These are phyloP conservation scores for Pistacia integerrima DNA, from an alignment of 345 rosid species.

Conservation along the genomic window DNA sequence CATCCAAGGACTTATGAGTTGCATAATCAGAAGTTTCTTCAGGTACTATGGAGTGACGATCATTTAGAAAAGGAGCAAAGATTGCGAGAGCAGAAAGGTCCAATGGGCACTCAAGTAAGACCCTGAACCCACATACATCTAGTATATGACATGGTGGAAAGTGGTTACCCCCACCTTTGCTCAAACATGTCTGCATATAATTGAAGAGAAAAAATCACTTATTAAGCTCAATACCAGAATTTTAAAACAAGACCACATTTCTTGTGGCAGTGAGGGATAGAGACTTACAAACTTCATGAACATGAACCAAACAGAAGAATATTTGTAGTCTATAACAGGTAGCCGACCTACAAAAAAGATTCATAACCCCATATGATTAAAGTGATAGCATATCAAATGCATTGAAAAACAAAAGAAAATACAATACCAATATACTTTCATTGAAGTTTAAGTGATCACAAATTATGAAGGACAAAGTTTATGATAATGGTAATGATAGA, in stretches of 20 bases:
- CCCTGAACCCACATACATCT: conserved; percentile 59
- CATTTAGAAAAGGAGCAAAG: conserved; percentile 63
- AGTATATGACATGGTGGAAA: conserved; percentile 72
- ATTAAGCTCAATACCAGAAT: background rate
- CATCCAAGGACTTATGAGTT: conserved; percentile 22
- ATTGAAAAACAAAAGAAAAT: too few species aligned
- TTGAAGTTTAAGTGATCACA: too few species aligned
- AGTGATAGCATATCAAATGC: too few species aligned
- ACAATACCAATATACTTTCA: too few species aligned
- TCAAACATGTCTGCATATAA: conserved; percentile 72
- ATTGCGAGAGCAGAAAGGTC: conserved; percentile 68
- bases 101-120: conserved; percentile 77
- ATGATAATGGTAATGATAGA: too few species aligned
- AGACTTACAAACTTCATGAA: conserved; percentile 67
- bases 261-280: conserved; percentile 1
- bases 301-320: conserved; percentile 2
- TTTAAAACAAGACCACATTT: background rate
- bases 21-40: conserved; percentile 29
- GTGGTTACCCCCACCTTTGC: conserved; percentile 67
- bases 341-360: background rate
- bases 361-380: background rate
- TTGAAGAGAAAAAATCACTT: conserved; percentile 10
- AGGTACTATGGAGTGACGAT: conserved; percentile 1
- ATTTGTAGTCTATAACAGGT: background rate
- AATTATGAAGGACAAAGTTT: too few species aligned